Percentiles rank a stretch among this genome's conserved stretches.
phyloP scores from a whole-genome alignment of 2,329 filamentous ascomycete species.

The Aspergillus pseudoviridinutans region DNA sequence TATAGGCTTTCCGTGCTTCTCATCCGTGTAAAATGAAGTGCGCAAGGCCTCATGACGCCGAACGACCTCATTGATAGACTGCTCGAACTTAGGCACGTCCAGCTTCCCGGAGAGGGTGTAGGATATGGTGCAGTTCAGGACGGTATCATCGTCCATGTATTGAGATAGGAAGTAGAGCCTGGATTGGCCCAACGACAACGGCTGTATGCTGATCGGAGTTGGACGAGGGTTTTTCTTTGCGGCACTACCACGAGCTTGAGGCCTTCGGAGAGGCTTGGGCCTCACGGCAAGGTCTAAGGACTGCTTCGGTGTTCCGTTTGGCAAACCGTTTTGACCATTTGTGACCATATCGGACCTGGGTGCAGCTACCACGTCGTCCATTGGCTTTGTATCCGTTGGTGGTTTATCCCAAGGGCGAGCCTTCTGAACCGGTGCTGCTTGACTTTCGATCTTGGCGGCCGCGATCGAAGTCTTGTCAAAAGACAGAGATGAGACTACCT shows the following conservation, averaged over 20 bases:
- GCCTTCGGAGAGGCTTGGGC: neutral
- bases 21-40: slow-evolving; percentile 20
- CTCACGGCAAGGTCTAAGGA: neutral
- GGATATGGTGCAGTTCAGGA: slow-evolving; percentile 17
- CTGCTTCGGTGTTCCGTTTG: neutral
- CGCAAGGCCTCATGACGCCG: slow-evolving; percentile 23
- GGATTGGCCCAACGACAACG: slow-evolving; percentile 4
- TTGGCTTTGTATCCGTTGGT: neutral
- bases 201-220: neutral
- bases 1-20: slow-evolving; percentile 5
- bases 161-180: slow-evolving; percentile 6
- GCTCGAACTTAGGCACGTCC: slow-evolving; percentile 10
- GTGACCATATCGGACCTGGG: neutral
- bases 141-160: slow-evolving; percentile 19
- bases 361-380: neutral
- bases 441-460: neutral
- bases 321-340: neutral
- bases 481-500: slow-evolving; percentile 4
- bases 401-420: slow-evolving; percentile 3
- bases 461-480: neutral
- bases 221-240: slow-evolving; percentile 1
- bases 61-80: slow-evolving; percentile 14
- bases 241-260: neutral
- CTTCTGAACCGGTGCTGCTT: slow-evolving; percentile 3
- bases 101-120: slow-evolving; percentile 19